phyloP scores from a whole-genome alignment of 208 protist genomes.

The Porcisia deanei region DNA sequence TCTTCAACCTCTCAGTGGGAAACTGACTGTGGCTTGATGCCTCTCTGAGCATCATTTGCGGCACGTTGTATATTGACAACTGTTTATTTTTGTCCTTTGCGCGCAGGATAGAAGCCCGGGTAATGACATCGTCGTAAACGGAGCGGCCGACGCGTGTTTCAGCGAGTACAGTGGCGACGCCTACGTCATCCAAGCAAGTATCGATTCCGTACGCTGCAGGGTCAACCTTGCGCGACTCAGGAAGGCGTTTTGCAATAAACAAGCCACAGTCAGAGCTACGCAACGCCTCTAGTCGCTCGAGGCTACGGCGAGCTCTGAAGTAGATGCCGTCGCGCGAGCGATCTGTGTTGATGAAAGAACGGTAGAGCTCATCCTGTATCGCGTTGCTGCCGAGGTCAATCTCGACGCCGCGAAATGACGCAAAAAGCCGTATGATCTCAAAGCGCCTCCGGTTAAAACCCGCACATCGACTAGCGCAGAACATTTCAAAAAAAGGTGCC shows the following conservation, averaged over 20 bases:
- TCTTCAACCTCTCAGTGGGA: neutral
- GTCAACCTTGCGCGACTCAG: conserved; percentile 13
- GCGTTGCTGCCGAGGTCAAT: conserved; percentile 18
- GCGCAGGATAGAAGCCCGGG: conserved; percentile 53
- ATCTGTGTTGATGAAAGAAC: conserved; percentile 50
- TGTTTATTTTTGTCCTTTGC: conserved; percentile 18
- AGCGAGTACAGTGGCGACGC: conserved; percentile 59
- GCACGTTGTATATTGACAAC: conserved; percentile 26
- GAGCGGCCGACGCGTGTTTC: conserved; percentile 56
- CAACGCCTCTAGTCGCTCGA: conserved; percentile 34
- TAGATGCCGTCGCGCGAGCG: conserved; percentile 62
- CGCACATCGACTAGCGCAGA: conserved; percentile 64
- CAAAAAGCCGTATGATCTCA: conserved; percentile 72
- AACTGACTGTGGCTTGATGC: neutral
- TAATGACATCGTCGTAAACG: conserved; percentile 83
- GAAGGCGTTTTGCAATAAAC: conserved; percentile 26
- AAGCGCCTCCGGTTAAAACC: conserved; percentile 44
- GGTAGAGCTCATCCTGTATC: conserved; percentile 37
- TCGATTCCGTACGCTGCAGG: conserved; percentile 57
- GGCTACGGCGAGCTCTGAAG: conserved; percentile 50
- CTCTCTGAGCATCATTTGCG: neutral
- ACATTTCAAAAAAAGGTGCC: conserved; percentile 60
- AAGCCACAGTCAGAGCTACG: conserved; percentile 72
- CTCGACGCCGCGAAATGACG: conserved; percentile 54
- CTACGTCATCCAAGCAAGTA: conserved; percentile 44